A percentile compares a stretch with the other conserved stretches of the same genome.
phyloP scores from a whole-genome alignment of 306 rosid species.

The Vigna trinervia region DNA sequence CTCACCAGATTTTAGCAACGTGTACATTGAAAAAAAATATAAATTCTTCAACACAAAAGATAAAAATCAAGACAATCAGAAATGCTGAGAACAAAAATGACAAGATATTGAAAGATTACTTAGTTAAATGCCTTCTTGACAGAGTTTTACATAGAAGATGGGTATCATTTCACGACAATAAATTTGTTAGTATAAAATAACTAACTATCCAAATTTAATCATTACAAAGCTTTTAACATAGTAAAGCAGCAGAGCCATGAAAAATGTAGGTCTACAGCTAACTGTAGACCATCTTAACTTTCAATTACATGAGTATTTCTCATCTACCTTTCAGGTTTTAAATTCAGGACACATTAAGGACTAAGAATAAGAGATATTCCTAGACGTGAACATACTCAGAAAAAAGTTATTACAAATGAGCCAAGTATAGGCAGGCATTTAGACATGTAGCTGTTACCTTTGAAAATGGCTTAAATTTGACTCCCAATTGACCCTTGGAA shows the following conservation, averaged over 20 bases:
- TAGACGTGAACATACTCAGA: slow-evolving; percentile 16
- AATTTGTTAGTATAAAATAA: slow-evolving; percentile 24
- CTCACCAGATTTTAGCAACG: slow-evolving; percentile 13
- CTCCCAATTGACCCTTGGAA: slow-evolving; percentile 74
- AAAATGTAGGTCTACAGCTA: slow-evolving; percentile 23
- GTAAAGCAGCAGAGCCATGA: slow-evolving; percentile 23
- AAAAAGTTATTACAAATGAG: slow-evolving; percentile 32
- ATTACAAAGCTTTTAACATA: slow-evolving; percentile 26
- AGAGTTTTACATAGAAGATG: slow-evolving; percentile 24
- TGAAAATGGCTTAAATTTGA: slow-evolving; percentile 88
- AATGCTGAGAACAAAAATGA: slow-evolving; percentile 13
- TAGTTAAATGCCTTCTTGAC: slow-evolving; percentile 13
- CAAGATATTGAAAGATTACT: slow-evolving; percentile 14
- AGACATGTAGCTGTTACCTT: slow-evolving; percentile 67
- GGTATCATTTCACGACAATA: slow-evolving; percentile 19
- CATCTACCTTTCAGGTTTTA: slow-evolving; percentile 21
- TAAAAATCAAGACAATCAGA: slow-evolving; percentile 11
- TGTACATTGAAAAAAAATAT: background rate
- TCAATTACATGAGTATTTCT: slow-evolving; percentile 27
- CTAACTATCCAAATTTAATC: slow-evolving; percentile 1
- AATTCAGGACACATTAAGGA: background rate
- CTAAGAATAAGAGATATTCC: slow-evolving; percentile 14
- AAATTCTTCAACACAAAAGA: slow-evolving; percentile 11
- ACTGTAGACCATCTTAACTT: slow-evolving; percentile 11
- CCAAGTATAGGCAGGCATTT: slow-evolving; percentile 22